These are phyloP conservation scores for Alternaria brassicae DNA, from an alignment of 2,329 filamentous ascomycete species.

Conservation along the genomic window DNA sequence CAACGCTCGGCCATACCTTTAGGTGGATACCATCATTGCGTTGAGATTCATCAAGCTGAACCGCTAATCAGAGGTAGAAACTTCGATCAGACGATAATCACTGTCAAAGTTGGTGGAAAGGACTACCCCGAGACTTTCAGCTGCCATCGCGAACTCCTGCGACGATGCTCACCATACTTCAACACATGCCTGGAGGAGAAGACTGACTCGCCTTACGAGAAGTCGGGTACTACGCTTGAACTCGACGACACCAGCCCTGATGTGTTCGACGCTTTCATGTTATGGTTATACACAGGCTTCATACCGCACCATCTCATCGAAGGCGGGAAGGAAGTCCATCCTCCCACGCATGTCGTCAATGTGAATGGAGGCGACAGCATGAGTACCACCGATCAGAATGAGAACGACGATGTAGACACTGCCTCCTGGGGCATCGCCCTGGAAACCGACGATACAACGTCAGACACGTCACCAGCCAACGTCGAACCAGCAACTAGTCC, in stretches of 20 bases:
- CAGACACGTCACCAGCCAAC: constrained; percentile 15
- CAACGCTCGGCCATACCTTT: constrained; percentile 47
- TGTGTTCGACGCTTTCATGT: constrained; percentile 49
- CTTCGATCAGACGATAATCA: constrained; percentile 48
- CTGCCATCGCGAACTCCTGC: constrained; percentile 44
- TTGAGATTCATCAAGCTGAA: background rate
- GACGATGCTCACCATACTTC: constrained; percentile 46
- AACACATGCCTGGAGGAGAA: constrained; percentile 41
- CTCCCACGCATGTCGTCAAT: constrained; percentile 38
- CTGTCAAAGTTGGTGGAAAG: constrained; percentile 43
- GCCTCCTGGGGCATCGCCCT: constrained; percentile 47
- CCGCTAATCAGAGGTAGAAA: constrained; percentile 37
- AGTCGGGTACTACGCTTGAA: constrained; percentile 34
- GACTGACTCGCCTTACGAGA: constrained; percentile 43
- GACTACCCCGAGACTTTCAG: constrained; percentile 45
- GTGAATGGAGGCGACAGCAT: constrained; percentile 27
- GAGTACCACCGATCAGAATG: constrained; percentile 23
- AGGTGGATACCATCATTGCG: constrained; percentile 26
- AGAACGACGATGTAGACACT: constrained; percentile 43
- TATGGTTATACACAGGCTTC: constrained; percentile 48
- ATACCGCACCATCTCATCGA: constrained; percentile 49
- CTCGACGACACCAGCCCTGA: constrained; percentile 46
- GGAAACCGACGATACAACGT: constrained; percentile 38
- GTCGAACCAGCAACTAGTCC: constrained; percentile 19
- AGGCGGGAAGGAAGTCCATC: constrained; percentile 42